Evolutionary conservation across 1,139 yeast genomes (phyloP), one percentile per base, ranked within the genome.

Genomic region (Zhuliangozyma parablackwelliae): DNA sequence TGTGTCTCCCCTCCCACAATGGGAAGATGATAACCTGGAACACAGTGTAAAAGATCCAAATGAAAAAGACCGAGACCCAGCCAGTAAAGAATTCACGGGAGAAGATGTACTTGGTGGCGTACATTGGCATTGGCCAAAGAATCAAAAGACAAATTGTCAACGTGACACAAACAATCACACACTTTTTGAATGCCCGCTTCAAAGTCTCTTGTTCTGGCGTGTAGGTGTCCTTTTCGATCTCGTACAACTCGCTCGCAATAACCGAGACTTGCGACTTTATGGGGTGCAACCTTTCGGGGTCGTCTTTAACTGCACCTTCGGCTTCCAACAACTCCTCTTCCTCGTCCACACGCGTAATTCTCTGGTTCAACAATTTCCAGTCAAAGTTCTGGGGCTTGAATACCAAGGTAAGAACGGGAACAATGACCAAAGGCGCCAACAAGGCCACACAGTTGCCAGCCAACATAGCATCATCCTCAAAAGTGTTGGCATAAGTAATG

Each of bases 101-200:
- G 60, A 86, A 86, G 35, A 86, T 67, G 54, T 86, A 86, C 1
- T 73, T 68, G 2, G 81, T 56, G 29, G 95, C 95, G 54, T 82
- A 86, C 89, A 86, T 80, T 41, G 95, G 94, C 85, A 86, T 82
- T 50, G 95, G 95, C 88, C 90, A 85, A 30, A 85, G 56, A 30
- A 86, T 72, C 30, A 85, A 60, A 40, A 86, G 67, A 39, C 80
- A 69, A 12, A 84, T 47, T 3, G 87, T 77, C 46, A 83, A 68
- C 36, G 72, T 59, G 12, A 72, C 62, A 56, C 85, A 82, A 34
- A 80, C 65, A 34, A 56, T 61, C 24, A 73, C 71, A 1, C 87
- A 87, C 35, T 62, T 61, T 45, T 69, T 78, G 41, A 84, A 74
- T 6, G 82, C 75, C 44, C 61, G 68, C 32, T 55, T 56, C 47